Conservation (phyloP, 1,139 yeast species). For the Hyphopichia fennica region DNA sequence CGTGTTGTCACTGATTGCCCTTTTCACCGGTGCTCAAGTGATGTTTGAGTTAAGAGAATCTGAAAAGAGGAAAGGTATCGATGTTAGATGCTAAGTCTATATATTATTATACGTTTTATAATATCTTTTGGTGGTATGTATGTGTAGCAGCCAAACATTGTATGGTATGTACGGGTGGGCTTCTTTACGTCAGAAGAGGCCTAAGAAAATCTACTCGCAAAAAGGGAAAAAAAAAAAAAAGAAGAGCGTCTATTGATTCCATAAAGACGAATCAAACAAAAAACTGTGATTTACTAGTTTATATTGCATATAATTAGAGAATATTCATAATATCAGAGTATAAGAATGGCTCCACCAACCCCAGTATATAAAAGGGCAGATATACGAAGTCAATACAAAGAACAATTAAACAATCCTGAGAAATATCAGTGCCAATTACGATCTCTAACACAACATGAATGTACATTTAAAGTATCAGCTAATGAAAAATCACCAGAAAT, state of each 20-base stretch:
- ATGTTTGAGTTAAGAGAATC: slow-evolving; percentile 92
- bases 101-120: background rate
- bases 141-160: too few species aligned
- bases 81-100: slow-evolving; percentile 69
- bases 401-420: slow-evolving; percentile 30
- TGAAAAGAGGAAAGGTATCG: slow-evolving; percentile 81
- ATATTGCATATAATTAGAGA: too few species aligned
- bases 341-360: slow-evolving; percentile 55
- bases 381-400: slow-evolving; percentile 23
- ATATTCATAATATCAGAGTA: too few species aligned
- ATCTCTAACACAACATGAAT: slow-evolving; percentile 50
- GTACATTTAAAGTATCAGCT: slow-evolving; percentile 38
- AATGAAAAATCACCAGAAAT: slow-evolving; percentile 35
- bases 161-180: background rate
- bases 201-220: background rate
- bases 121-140: too few species aligned
- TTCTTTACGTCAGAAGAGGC: background rate
- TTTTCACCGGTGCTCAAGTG: slow-evolving; percentile 84
- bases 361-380: slow-evolving; percentile 39
- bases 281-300: too few species aligned
- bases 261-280: too few species aligned
- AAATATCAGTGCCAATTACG: slow-evolving; percentile 42
- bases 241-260: background rate
- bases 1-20: slow-evolving; percentile 58
- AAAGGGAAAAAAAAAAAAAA: background rate